These are phyloP conservation scores for Aphelidium insulamus DNA, from an alignment of 371 early-diverging fungal genomes.

Conservation along the genomic window DNA sequence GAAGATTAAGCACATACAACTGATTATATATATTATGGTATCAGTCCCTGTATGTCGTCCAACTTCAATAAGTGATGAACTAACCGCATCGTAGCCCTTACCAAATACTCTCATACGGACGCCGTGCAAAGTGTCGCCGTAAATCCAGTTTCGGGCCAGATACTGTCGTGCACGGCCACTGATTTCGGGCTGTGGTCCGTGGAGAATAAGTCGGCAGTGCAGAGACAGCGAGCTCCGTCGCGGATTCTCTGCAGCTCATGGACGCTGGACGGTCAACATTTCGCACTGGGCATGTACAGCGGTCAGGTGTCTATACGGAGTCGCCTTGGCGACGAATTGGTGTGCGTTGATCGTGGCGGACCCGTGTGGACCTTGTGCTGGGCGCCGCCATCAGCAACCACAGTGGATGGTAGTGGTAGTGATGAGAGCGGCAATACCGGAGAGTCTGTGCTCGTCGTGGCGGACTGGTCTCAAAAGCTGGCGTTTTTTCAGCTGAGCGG, in stretches of 20 bases:
- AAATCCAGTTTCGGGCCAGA: constrained; percentile 16
- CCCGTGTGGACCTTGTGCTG: constrained; percentile 24
- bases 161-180: constrained; percentile 15
- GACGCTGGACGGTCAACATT: constrained; percentile 19
- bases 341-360: constrained; percentile 16
- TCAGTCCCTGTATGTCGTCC: too few relatives aligned
- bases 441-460: constrained; percentile 18
- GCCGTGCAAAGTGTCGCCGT: constrained; percentile 17
- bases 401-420: background rate
- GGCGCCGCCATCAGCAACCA: constrained; percentile 10
- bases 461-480: constrained; percentile 22
- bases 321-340: constrained; percentile 18
- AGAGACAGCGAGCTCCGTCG: constrained; percentile 11
- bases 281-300: constrained; percentile 24
- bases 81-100: constrained; percentile 3
- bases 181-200: constrained; percentile 27
- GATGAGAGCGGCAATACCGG: constrained; percentile 1
- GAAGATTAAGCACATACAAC: too few relatives aligned
- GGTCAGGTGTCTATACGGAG: constrained; percentile 19
- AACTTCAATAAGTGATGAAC: too few relatives aligned
- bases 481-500: constrained; percentile 20
- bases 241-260: constrained; percentile 16
- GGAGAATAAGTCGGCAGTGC: constrained; percentile 15
- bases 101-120: constrained; percentile 25
- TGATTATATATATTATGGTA: too few relatives aligned